These are phyloP conservation scores for Phytophthora agathidicida DNA, from an alignment of 352 stramenopile genomes.

Conservation along the genomic window DNA sequence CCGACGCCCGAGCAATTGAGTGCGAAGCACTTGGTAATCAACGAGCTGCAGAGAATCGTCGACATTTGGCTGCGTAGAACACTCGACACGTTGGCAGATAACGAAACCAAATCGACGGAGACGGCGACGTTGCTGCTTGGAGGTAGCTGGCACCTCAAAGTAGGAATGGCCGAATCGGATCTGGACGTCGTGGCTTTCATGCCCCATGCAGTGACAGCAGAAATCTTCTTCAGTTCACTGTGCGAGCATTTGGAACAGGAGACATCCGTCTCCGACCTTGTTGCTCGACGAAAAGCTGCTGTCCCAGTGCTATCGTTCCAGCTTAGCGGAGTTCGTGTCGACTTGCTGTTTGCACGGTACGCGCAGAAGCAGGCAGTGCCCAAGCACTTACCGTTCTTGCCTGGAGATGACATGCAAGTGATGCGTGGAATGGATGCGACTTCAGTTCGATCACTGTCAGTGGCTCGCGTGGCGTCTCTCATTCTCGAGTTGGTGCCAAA, in stretches of 20 bases:
- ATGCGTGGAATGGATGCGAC: constrained; percentile 74
- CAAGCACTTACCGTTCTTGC: constrained; percentile 70
- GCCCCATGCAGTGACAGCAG: constrained; percentile 60
- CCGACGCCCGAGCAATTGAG: constrained; percentile 63
- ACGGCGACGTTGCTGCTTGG: constrained; percentile 75
- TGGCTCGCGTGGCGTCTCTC: constrained; percentile 79
- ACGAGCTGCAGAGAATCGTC: constrained; percentile 72
- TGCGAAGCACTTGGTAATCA: constrained; percentile 79
- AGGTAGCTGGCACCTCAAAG: constrained; percentile 85
- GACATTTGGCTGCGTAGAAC: constrained; percentile 70
- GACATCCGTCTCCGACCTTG: constrained; percentile 59
- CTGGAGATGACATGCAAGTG: constrained; percentile 69
- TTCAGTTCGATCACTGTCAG: constrained; percentile 79
- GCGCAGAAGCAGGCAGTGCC: constrained; percentile 63
- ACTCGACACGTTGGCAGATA: constrained; percentile 39
- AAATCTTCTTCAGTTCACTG: constrained; percentile 75
- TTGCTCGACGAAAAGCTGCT: constrained; percentile 73
- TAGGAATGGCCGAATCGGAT: constrained; percentile 76
- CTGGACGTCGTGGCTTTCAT: constrained; percentile 82
- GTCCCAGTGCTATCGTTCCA: constrained; percentile 81
- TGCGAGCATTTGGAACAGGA: constrained; percentile 51
- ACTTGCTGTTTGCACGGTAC: constrained; percentile 81
- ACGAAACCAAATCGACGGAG: constrained; percentile 17
- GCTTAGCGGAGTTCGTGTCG: constrained; percentile 68
- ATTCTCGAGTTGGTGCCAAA: constrained; percentile 86